These are phyloP conservation scores for Xylaria sp. DNA, from an alignment of 495 filamentous ascomycete genomes.

Conservation along the genomic window DNA sequence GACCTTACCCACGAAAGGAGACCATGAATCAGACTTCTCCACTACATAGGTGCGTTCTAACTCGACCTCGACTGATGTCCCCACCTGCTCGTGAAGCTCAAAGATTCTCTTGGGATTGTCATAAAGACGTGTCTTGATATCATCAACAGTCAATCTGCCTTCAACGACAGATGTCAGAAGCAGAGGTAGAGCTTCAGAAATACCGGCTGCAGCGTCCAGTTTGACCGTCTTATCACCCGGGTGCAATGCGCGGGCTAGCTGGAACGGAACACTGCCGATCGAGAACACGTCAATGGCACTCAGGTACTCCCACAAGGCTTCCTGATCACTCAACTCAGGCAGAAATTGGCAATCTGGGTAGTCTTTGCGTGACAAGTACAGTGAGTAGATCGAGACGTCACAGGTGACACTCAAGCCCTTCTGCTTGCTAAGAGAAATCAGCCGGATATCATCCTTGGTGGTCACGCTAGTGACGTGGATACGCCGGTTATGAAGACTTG, in stretches of 20 bases:
- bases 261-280: slow-evolving; percentile 81
- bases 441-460: slow-evolving; percentile 79
- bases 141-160: slow-evolving; percentile 75
- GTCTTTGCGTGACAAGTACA: slow-evolving; percentile 79
- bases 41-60: slow-evolving; percentile 70
- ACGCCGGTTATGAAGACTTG: slow-evolving; percentile 82
- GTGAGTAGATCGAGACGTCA: slow-evolving; percentile 81
- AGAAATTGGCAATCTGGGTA: slow-evolving; percentile 72
- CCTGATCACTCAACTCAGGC: slow-evolving; percentile 74
- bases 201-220: slow-evolving; percentile 65
- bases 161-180: slow-evolving; percentile 80
- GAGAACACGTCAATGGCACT: slow-evolving; percentile 83
- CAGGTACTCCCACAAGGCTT: slow-evolving; percentile 80
- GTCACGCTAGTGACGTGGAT: slow-evolving; percentile 85
- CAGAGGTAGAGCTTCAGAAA: slow-evolving; percentile 78
- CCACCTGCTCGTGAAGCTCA: slow-evolving; percentile 82
- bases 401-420: slow-evolving; percentile 86
- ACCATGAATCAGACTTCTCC: slow-evolving; percentile 65
- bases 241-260: slow-evolving; percentile 67
- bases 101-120: slow-evolving; percentile 87
- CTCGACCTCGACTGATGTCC: slow-evolving; percentile 78
- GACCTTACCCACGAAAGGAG: slow-evolving; percentile 74
- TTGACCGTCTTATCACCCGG: slow-evolving; percentile 41
- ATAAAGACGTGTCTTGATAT: slow-evolving; percentile 73
- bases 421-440: slow-evolving; percentile 81